phyloP scores from a whole-genome alignment of 805 yeast species.

The Kluyveromyces nonfermentans region DNA sequence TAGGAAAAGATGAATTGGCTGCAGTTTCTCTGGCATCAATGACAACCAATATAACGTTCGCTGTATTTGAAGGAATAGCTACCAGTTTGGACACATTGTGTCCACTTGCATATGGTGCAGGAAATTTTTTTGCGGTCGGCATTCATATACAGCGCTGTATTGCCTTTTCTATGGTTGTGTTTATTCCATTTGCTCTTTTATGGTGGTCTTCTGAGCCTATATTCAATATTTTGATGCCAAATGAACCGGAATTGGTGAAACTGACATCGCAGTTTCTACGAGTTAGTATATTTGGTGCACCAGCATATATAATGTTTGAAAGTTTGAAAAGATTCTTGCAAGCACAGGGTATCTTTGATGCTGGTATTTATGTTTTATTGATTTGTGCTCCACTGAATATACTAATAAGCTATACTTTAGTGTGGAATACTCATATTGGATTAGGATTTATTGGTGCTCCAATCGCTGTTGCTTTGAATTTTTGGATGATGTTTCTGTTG shows the following conservation, averaged over 20 bases:
- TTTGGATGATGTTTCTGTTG: conserved; percentile 58
- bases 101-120: conserved; percentile 81
- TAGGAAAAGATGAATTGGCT: conserved; percentile 71
- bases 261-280: conserved; percentile 53
- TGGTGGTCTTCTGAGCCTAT: conserved; percentile 53
- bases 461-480: conserved; percentile 58
- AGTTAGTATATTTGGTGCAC: conserved; percentile 57
- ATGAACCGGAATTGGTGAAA: conserved; percentile 45
- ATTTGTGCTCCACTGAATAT: conserved; percentile 66
- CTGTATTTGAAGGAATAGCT: conserved; percentile 73
- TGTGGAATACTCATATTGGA: conserved; percentile 61
- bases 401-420: conserved; percentile 57
- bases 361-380: conserved; percentile 59
- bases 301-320: conserved; percentile 72
- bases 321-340: conserved; percentile 74
- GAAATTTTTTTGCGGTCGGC: conserved; percentile 59
- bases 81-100: conserved; percentile 77
- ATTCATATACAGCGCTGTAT: conserved; percentile 65
- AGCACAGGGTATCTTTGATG: conserved; percentile 81
- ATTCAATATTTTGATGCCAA: conserved; percentile 33
- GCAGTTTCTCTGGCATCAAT: conserved; percentile 78
- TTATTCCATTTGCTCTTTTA: conserved; percentile 43
- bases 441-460: conserved; percentile 81
- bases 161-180: conserved; percentile 45
- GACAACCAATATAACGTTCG: conserved; percentile 75